Base-by-base conservation (phyloP, 2,329 filamentous ascomycete genomes). In the Ustulina deusta region DNA sequence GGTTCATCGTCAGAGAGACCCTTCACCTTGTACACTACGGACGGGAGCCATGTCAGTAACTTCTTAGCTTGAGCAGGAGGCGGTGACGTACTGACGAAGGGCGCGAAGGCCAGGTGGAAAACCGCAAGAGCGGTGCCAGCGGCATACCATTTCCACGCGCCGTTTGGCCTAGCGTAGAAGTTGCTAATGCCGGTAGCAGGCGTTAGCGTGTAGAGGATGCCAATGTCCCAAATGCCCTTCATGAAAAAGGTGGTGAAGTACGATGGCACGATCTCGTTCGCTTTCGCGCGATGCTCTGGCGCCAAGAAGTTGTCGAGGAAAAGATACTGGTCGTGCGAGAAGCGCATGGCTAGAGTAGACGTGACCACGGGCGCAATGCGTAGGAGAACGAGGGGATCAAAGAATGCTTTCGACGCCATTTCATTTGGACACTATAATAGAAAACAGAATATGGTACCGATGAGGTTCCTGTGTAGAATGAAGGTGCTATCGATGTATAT, bases 311-410 rank as follows among this genome's bases (percentile, higher is more conserved):
- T 72, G 56, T 73, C 70, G 46, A 84, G 78, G 74, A 84, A 84
- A 58, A 80, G 71, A 68, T 81, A 78, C 69, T 84, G 82, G 74
- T 84, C 82, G 46, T 77, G 76, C 15, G 83, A 81, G 76, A 79
- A 84, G 71, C 81, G 78, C 58, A 86, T 78, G 0, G 83, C 80
- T 71, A 80, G 79, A 1, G 83, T 84, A 2, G 83, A 82, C n/a
- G 82, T 82, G 69, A 85, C 70, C 27, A 86, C 75, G 0, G 84
- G 84, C 1, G 82, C 77, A 20, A 83, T 72, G 52, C 84, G 80
- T 38, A 86, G 77, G 49, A 77, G 72, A 6, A 78, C 77, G 51
- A 79, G 72, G 11, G 79, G 78, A 70, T 82, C 78, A 71, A 79
- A 77, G 73, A 83, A 79, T 46, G 71, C 66, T 17, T 74, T 74